These are phyloP conservation scores for Neckera pumila DNA, from an alignment of 225 moss, liverwort and hornwort species.

Conservation along the genomic window DNA sequence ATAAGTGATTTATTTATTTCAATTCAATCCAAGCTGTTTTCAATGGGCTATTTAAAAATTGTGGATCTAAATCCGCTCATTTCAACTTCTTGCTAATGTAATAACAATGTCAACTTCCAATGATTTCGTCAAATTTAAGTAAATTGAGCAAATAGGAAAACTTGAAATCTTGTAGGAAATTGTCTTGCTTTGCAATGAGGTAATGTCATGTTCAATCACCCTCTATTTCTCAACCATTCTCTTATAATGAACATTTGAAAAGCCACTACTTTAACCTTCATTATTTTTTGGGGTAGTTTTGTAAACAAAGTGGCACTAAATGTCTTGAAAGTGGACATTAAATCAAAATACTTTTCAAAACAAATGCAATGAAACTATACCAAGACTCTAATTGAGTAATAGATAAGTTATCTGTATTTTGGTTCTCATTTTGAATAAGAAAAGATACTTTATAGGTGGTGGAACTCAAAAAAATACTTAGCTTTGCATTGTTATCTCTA, in stretches of 20 bases:
- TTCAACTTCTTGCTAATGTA: background rate
- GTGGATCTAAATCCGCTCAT: rapidly evolving
- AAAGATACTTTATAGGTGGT: background rate
- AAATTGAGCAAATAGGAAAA: background rate
- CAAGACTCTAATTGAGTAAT: background rate
- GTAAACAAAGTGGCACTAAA: background rate
- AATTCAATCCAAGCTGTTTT: background rate
- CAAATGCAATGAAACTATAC: background rate
- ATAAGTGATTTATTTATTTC: background rate
- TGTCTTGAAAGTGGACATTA: background rate
- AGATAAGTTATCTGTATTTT: background rate
- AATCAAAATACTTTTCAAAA: background rate
- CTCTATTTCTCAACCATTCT: background rate
- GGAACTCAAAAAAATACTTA: background rate
- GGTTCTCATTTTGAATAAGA: background rate
- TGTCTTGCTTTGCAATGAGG: background rate
- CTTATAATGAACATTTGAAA: background rate
- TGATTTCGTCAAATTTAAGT: background rate
- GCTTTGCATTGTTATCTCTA: background rate
- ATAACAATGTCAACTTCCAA: background rate
- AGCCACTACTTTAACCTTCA: background rate
- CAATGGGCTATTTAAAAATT: background rate
- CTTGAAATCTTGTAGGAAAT: background rate
- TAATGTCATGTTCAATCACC: background rate
- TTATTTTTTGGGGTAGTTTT: background rate